Percentiles rank a stretch among this genome's conserved stretches.
These are phyloP conservation scores for Pichia phayaonensis DNA, from an alignment of 805 yeast species.

Conservation along the genomic window DNA sequence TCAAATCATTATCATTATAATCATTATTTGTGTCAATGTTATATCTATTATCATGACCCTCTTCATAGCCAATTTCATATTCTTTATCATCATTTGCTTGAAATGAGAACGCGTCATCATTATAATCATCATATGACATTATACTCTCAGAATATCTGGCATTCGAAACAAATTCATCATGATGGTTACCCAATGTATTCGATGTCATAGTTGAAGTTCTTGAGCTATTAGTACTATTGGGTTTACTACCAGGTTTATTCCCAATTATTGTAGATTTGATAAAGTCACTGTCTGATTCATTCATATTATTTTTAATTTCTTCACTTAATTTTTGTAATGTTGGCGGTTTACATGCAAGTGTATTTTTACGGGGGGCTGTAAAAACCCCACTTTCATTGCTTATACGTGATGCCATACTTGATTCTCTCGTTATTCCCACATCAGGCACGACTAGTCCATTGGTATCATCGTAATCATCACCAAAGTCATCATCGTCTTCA, in stretches of 20 bases:
- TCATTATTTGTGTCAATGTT: neutral
- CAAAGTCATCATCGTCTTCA: conserved; percentile 2
- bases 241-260: neutral
- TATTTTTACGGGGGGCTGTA: conserved; percentile 1
- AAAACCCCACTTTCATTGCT: conserved; percentile 12
- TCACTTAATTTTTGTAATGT: conserved; percentile 5
- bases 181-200: conserved; percentile 5
- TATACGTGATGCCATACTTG: conserved; percentile 12
- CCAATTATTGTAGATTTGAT: neutral
- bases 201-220: conserved; percentile 5
- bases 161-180: conserved; percentile 4
- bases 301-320: neutral
- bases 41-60: neutral
- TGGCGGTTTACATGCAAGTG: conserved; percentile 1
- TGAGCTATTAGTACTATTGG: neutral
- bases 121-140: conserved; percentile 11
- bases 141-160: conserved; percentile 11
- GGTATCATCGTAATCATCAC: conserved; percentile 1
- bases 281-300: conserved; percentile 1
- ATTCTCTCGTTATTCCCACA: conserved; percentile 10
- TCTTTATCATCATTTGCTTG: conserved; percentile 18
- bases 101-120: conserved; percentile 17
- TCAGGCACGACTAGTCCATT: conserved; percentile 9
- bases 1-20: neutral
- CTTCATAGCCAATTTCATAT: conserved; percentile 11